These are phyloP conservation scores for Halophytophthora polymorphica DNA, from an alignment of 352 stramenopile species.

Conservation along the genomic window DNA sequence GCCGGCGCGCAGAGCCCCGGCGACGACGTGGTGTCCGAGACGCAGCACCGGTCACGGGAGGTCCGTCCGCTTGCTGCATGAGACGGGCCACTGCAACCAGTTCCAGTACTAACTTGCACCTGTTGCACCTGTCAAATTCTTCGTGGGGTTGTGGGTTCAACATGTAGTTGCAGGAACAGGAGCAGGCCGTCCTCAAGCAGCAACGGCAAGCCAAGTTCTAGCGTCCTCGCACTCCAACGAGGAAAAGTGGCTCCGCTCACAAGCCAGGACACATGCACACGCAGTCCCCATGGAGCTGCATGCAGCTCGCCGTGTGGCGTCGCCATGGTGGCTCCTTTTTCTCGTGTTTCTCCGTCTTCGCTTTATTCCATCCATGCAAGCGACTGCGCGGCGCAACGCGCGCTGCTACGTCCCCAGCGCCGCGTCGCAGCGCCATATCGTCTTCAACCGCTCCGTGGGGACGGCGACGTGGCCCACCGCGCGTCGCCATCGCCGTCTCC, in stretches of 20 bases:
- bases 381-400: slow-evolving; percentile 1
- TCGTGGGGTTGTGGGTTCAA: background rate
- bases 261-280: background rate
- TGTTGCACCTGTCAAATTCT: too few species aligned
- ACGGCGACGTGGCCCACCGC: background rate
- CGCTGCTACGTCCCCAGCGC: background rate
- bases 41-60: slow-evolving; percentile 71
- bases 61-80: too few species aligned
- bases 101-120: background rate
- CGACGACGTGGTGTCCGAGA: slow-evolving; percentile 59
- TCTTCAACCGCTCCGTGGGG: background rate
- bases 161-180: slow-evolving; percentile 49
- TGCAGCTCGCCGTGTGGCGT: background rate
- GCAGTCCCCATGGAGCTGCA: slow-evolving; percentile 8
- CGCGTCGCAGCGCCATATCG: background rate
- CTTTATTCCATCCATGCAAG: slow-evolving; percentile 8
- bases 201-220: slow-evolving; percentile 33
- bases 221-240: background rate
- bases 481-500: background rate
- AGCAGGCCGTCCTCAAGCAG: slow-evolving; percentile 35
- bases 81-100: background rate
- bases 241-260: slow-evolving; percentile 3
- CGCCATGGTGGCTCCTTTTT: background rate
- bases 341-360: slow-evolving; percentile 3
- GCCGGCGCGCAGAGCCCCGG: slow-evolving; percentile 38